Evolutionary conservation across 1,284 basidiomycete genomes (phyloP).

Genomic region (Sporisorium reilianum): DNA sequence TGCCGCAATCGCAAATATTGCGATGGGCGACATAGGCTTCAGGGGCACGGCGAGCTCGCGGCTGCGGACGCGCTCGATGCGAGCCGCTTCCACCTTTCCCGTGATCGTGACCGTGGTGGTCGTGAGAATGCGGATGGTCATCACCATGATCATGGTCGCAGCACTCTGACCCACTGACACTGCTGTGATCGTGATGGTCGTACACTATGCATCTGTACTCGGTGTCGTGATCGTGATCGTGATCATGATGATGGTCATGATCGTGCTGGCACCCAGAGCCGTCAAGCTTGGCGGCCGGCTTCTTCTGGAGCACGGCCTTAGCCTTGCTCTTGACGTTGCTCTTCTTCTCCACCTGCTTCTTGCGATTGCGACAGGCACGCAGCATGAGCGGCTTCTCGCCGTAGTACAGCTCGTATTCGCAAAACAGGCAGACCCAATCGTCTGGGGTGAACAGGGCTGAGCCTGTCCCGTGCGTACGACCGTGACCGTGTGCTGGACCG

Average conservation of each 20-base stretch:
- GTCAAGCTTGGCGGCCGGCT: not conserved
- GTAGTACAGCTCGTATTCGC: conserved; percentile 70
- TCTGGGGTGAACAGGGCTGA: conserved; percentile 46
- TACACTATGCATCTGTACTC: conserved; percentile 7
- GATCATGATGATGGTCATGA: conserved; percentile 18
- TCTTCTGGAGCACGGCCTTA: conserved; percentile 33
- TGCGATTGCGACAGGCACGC: conserved; percentile 62
- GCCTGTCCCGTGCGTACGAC: conserved; percentile 15
- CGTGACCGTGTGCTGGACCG: conserved; percentile 16
- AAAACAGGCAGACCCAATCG: conserved; percentile 69
- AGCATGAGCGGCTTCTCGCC: conserved; percentile 64
- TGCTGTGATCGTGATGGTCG: conserved; percentile 24
- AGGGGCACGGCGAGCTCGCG: not conserved
- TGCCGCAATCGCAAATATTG: conserved; percentile 47
- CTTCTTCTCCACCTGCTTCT: conserved; percentile 64
- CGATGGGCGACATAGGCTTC: conserved; percentile 7
- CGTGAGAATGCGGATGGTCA: not conserved
- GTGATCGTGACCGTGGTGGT: not conserved
- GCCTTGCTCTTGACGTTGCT: conserved; percentile 62
- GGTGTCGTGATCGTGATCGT: conserved; percentile 12
- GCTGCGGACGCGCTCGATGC: conserved; percentile 1
- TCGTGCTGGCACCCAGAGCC: conserved; percentile 10
- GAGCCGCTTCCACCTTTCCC: not conserved
- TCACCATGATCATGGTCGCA: conserved; percentile 18
- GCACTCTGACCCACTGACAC: conserved; percentile 8